Evolutionary conservation across 2,329 filamentous ascomycete genomes (phyloP), one percentile per base, ranked within the genome.

Genomic region (Colletotrichum scovillei): DNA sequence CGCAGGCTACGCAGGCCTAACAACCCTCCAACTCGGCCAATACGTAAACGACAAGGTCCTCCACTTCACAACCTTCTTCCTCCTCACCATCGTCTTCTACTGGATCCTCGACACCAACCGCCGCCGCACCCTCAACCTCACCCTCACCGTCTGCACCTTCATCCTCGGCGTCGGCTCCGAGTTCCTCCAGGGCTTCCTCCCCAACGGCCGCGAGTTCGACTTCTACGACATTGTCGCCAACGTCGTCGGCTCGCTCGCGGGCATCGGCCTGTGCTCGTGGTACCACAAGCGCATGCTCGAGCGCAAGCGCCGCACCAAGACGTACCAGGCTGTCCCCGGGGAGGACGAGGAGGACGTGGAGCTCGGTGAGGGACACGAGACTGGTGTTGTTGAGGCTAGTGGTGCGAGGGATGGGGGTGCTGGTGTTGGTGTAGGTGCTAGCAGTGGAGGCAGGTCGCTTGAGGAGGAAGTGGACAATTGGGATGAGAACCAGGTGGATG

Each of bases 281-380:
- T 99, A 99, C 81, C 97, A 99, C 84, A 93, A 94, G 80, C 92
- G 97, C 72, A 98, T 98, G 95, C 86, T 98, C 52, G 96, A 98
- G 82, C 89, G 97, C 75, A 94, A 93, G 81, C 89, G 95, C 73
- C 87, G 91, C 79, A 91, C 90, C 68, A 93, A 93, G 79, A 90
- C 90, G 64, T 97, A 97, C 79, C 88, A 89, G 66, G 88, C 90
- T 7, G 89, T 97, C 6, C 89, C 93, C 0, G 91, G 90, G 32
- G 90, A 90, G 63, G 88, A 87, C 16, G 88, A 88, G 2, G 88
- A 85, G 14, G 94, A 98, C 81, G 83, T 98, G 16, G 95, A 98
- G 84, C 88, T 98, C 7, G 95, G 94, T 1, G 90, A 92, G 75
- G 86, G 84, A 30, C 93, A 94, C 75, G 93, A 94, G 81, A 90